Percentiles rank a stretch among this genome's conserved stretches.
These are phyloP conservation scores for Helminthosporium solani DNA, from an alignment of 2,329 filamentous ascomycete genomes.

Conservation along the genomic window DNA sequence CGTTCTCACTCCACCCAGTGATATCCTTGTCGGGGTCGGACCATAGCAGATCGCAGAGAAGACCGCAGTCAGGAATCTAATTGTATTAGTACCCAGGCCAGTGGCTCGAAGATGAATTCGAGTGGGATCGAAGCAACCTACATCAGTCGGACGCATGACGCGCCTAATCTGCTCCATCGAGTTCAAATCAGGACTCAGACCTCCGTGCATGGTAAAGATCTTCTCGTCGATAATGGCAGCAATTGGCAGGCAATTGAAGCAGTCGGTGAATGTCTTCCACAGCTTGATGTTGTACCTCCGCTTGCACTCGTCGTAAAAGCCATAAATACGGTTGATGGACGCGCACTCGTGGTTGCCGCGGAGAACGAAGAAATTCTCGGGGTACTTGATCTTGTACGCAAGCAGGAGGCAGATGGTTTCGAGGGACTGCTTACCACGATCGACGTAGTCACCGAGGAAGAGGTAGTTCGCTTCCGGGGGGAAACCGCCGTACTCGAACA, in stretches of 20 bases:
- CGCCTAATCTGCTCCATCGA: slow-evolving; percentile 99
- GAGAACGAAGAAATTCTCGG: slow-evolving; percentile 99
- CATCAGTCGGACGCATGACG: slow-evolving; percentile 98
- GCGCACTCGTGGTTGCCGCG: slow-evolving; percentile 99
- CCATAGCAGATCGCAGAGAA: slow-evolving; percentile 97
- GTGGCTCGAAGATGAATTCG: slow-evolving; percentile 25
- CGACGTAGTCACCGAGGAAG: slow-evolving; percentile 98
- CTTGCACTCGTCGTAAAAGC: slow-evolving; percentile 99
- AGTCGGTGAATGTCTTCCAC: slow-evolving; percentile 99
- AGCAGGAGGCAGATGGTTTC: slow-evolving; percentile 97
- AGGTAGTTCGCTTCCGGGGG: slow-evolving; percentile 99
- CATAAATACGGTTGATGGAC: slow-evolving; percentile 98
- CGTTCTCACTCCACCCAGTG: slow-evolving; percentile 98
- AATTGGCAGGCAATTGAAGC: slow-evolving; percentile 98
- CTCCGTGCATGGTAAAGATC: slow-evolving; percentile 99
- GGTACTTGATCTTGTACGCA: slow-evolving; percentile 99
- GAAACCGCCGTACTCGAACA: slow-evolving; percentile 98
- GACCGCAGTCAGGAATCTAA: slow-evolving; percentile 95
- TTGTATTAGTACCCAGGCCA: slow-evolving; percentile 40
- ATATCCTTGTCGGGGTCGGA: slow-evolving; percentile 99
- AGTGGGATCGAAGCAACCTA: slow-evolving; percentile 56
- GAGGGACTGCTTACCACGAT: slow-evolving; percentile 97
- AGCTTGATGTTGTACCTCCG: slow-evolving; percentile 98
- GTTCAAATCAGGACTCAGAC: slow-evolving; percentile 93
- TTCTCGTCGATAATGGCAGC: slow-evolving; percentile 99